Evolutionary conservation across 305 asterid genomes (phyloP).

Genomic region (Lippia alba): DNA sequence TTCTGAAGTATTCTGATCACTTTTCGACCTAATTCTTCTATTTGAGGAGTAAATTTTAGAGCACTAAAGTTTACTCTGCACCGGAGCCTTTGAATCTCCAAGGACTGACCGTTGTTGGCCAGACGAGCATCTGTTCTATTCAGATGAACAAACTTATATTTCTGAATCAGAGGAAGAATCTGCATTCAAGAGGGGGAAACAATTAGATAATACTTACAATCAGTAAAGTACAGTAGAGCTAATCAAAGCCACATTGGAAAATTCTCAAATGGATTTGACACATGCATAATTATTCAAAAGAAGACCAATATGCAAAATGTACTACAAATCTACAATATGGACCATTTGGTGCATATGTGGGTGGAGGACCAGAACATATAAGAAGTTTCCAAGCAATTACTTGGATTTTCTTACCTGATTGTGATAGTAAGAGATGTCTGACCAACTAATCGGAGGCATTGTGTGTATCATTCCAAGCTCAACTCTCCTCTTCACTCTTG

Average conservation of each 20-base stretch:
- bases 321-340: too few relatives aligned
- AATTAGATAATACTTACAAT: background rate
- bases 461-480: constrained; percentile 51
- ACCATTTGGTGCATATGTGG: too few relatives aligned
- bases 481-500: constrained; percentile 56
- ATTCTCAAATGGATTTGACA: too few relatives aligned
- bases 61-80: constrained; percentile 76
- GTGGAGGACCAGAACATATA: too few relatives aligned
- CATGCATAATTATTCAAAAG: too few relatives aligned
- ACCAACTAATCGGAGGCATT: constrained; percentile 64
- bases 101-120: constrained; percentile 75
- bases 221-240: background rate
- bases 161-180: constrained; percentile 56
- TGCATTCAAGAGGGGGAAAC: constrained; percentile 28
- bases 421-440: constrained; percentile 59
- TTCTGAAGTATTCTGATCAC: constrained; percentile 67
- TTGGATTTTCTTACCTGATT: constrained; percentile 42
- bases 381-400: background rate
- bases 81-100: constrained; percentile 78
- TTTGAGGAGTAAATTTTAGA: constrained; percentile 72
- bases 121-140: constrained; percentile 76
- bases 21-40: constrained; percentile 78
- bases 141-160: constrained; percentile 59
- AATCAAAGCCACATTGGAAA: constrained; percentile 8
- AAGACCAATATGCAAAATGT: too few relatives aligned